These are phyloP conservation scores for Metrosideros polymorpha DNA, from an alignment of 441 rosid genomes.

Conservation along the genomic window DNA sequence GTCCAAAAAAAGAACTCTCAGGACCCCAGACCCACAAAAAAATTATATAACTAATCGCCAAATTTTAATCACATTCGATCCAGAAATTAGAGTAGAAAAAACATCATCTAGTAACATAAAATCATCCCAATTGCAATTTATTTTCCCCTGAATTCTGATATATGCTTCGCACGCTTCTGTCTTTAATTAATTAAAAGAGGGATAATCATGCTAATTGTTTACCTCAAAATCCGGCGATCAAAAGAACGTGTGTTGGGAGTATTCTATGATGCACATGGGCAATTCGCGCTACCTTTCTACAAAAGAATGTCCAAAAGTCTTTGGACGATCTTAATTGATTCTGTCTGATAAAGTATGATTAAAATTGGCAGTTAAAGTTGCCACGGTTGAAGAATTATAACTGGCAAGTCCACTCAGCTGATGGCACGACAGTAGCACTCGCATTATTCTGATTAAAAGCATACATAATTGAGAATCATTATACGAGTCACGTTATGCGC, in stretches of 20 bases:
- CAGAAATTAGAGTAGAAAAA: neutral
- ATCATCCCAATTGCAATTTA: neutral
- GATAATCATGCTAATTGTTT: too few relatives aligned
- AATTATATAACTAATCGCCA: neutral
- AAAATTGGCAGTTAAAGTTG: constrained; percentile 4
- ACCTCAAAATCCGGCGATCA: neutral
- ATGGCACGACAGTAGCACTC: neutral
- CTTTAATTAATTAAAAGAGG: too few relatives aligned
- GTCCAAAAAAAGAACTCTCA: neutral
- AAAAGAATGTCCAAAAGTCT: neutral
- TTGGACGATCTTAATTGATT: neutral
- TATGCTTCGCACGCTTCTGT: neutral
- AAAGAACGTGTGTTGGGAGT: neutral
- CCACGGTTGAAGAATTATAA: neutral
- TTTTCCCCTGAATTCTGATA: neutral
- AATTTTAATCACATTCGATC: neutral
- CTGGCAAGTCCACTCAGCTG: constrained; percentile 6
- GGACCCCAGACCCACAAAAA: neutral
- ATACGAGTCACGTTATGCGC: neutral
- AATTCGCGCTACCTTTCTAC: neutral
- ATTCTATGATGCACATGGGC: neutral
- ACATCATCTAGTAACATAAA: neutral
- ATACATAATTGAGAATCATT: neutral
- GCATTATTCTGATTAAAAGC: neutral
- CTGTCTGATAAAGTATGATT: constrained; percentile 1